These are phyloP conservation scores for Otatea glauca DNA, from an alignment of 176 grass and related monocot species.

Conservation along the genomic window DNA sequence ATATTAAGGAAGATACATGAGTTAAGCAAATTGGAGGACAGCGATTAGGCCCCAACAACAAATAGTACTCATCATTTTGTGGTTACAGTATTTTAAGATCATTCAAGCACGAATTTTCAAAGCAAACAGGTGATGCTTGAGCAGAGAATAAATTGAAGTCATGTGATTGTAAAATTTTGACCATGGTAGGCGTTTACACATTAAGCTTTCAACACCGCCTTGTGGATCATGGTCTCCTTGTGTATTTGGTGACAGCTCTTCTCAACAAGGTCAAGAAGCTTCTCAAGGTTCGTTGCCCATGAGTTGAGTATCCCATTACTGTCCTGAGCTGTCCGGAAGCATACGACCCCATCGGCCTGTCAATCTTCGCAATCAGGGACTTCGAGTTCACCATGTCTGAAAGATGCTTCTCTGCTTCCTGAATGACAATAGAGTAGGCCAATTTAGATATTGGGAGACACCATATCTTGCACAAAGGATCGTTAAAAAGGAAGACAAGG, in stretches of 20 bases:
- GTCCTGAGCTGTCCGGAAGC: constrained; percentile 73
- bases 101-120: not conserved
- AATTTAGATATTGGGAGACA: not conserved
- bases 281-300: constrained; percentile 82
- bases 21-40: constrained; percentile 16
- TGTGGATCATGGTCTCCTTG: constrained; percentile 97
- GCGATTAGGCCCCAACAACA: not conserved
- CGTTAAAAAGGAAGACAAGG: not conserved
- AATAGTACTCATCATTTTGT: constrained; percentile 22
- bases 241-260: constrained; percentile 98
- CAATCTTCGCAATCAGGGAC: constrained; percentile 79
- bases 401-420: constrained; percentile 92
- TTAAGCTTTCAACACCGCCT: constrained; percentile 82
- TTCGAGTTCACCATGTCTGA: constrained; percentile 97
- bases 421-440: not conserved
- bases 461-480: not conserved
- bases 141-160: constrained; percentile 6
- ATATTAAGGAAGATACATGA: constrained; percentile 29
- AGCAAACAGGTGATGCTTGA: constrained; percentile 34
- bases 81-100: constrained; percentile 26
- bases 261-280: constrained; percentile 89
- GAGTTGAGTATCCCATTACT: constrained; percentile 80
- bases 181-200: not conserved
- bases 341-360: constrained; percentile 77
- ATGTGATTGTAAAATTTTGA: not conserved